phyloP scores from a whole-genome alignment of 2,329 filamentous ascomycete genomes.

The Laburnicola sp. region DNA sequence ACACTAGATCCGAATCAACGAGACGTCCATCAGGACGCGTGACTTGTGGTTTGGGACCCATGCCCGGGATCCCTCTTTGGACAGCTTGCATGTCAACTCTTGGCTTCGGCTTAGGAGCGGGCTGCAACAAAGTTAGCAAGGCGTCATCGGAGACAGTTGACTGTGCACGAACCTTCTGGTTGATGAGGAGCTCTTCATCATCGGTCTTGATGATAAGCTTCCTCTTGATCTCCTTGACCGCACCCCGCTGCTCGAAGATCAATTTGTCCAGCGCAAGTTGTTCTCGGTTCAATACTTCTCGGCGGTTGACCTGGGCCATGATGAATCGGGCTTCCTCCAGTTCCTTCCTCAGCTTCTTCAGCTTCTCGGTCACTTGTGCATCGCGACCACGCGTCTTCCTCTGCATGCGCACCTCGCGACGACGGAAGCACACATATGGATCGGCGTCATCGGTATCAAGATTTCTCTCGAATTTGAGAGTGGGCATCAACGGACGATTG shows the following conservation, averaged over 20 bases:
- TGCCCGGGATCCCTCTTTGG: conserved; percentile 68
- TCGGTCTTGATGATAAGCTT: conserved; percentile 87
- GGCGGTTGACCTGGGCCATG: conserved; percentile 73
- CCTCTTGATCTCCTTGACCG: conserved; percentile 85
- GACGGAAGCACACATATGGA: conserved; percentile 96
- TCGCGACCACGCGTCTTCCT: conserved; percentile 94
- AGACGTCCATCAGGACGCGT: conserved; percentile 70
- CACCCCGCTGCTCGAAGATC: conserved; percentile 80
- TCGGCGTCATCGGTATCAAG: conserved; percentile 94
- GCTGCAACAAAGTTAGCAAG: conserved; percentile 34
- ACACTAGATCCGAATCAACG: conserved; percentile 73
- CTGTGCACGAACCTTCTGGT: conserved; percentile 74
- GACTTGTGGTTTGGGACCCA: conserved; percentile 48
- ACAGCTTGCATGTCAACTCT: conserved; percentile 62
- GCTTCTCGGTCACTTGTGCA: conserved; percentile 89
- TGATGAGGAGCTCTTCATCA: conserved; percentile 82
- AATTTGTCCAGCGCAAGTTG: conserved; percentile 72
- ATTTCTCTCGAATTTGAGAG: conserved; percentile 90
- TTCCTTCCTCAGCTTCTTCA: conserved; percentile 88
- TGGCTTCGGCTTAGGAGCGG: conserved; percentile 53
- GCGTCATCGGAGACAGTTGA: neutral
- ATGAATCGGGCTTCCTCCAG: conserved; percentile 85
- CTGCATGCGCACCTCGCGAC: conserved; percentile 89
- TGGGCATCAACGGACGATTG: conserved; percentile 74
- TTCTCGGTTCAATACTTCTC: conserved; percentile 79